Evolutionary conservation across 163 green algal species (phyloP), one percentile per base, ranked within the genome.

Genomic region (Chlorella variabilis): DNA sequence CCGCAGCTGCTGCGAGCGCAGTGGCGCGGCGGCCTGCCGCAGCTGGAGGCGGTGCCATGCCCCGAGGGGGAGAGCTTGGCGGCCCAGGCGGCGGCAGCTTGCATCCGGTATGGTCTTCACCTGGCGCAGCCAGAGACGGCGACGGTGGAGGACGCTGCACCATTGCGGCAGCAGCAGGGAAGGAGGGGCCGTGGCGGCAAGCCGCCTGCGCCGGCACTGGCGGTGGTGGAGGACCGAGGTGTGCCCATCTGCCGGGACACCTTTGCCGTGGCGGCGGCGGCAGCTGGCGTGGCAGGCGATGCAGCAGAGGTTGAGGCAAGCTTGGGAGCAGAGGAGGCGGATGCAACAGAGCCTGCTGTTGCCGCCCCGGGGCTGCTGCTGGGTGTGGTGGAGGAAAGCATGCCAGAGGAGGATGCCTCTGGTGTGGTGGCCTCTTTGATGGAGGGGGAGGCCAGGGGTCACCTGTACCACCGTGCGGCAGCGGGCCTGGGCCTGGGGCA

Each of bases 211-310:
- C 51, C 76, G 17, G 48, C 76, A 49, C 48, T 82, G 51, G 63
- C 62, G 15, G 76, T 82, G 15, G 8, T 82, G 45, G 76, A 82
- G 36, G 76, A 82, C 48, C 23, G 76, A 48, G 76, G 76, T 1
- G 63, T 82, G 63, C 76, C 63, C 18, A 67, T 82, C 62, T 75
- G 63, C 15, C 45, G 76, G 4, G 75, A 81, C 3, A 59, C 58
- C 4, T 71, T 81, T 61, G 59, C 59, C 31, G 18, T 25, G 29
- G 41, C 75, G 1, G 49, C 69, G 3, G 45, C 45, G 1, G 68
- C 42, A 29, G 41, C 17, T 31, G 34, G 3, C 3, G 66, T 23
- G 15, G 1, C 66, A 74, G 39, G 17, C 21, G 63, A 31, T 20
- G 67, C 41, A 11, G 48, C 48, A 1, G 31, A 17, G 31, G 48